Evolutionary conservation across 2,329 filamentous ascomycete genomes (phyloP).

Genomic region (Penicillium sp.): DNA sequence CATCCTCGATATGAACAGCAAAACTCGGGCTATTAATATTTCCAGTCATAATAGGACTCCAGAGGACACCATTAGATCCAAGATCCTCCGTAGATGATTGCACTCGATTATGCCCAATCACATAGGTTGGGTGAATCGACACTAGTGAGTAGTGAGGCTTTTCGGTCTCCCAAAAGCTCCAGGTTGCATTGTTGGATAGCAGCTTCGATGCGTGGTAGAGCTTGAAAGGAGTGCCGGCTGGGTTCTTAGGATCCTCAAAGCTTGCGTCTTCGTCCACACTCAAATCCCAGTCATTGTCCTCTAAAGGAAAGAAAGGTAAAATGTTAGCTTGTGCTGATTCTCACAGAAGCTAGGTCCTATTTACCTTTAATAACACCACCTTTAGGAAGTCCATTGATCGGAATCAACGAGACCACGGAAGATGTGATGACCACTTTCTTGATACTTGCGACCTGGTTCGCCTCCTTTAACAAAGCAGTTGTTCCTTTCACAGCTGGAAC

Average conservation of each 20-base stretch:
- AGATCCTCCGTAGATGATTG: slow-evolving; percentile 23
- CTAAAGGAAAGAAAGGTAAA: slow-evolving; percentile 9
- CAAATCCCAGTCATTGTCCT: slow-evolving; percentile 31
- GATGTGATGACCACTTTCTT: slow-evolving; percentile 12
- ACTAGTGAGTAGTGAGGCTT: slow-evolving; percentile 30
- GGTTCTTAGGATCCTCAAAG: slow-evolving; percentile 18
- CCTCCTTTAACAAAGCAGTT: slow-evolving; percentile 4
- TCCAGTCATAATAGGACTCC: slow-evolving; percentile 22
- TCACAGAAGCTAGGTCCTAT: background rate
- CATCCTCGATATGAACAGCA: slow-evolving; percentile 32
- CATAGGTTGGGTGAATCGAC: slow-evolving; percentile 29
- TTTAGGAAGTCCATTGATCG: background rate
- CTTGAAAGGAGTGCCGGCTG: slow-evolving; percentile 19
- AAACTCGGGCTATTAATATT: background rate
- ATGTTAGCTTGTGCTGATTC: background rate
- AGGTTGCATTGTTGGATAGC: slow-evolving; percentile 28
- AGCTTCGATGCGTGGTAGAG: slow-evolving; percentile 34
- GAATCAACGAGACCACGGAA: background rate
- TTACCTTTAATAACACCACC: background rate
- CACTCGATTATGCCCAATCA: slow-evolving; percentile 27
- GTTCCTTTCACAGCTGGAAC: slow-evolving; percentile 15
- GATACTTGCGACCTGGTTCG: slow-evolving; percentile 3
- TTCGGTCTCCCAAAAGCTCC: slow-evolving; percentile 21
- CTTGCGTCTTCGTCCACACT: slow-evolving; percentile 20
- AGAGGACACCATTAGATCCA: slow-evolving; percentile 23